Conservation (phyloP, 2,329 filamentous ascomycete genomes). For the Colletotrichum tabaci region DNA sequence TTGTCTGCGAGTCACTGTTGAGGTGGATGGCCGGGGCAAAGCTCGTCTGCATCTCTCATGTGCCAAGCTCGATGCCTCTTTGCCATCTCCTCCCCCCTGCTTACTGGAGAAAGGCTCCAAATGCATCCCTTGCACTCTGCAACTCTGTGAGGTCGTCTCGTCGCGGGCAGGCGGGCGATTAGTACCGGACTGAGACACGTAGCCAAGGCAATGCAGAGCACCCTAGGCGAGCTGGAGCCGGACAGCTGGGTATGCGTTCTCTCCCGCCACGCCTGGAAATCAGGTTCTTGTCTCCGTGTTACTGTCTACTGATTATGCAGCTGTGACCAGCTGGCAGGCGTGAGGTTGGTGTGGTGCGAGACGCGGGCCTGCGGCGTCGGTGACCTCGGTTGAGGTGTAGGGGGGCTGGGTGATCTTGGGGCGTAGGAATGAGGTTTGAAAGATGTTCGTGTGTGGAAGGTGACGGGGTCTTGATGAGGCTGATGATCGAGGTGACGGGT, state of each 20-base stretch:
- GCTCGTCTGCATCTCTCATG: conserved; percentile 3
- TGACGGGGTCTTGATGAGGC: background rate
- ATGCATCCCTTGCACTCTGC: background rate
- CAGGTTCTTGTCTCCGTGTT: background rate
- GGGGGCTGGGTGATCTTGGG: too few relatives aligned
- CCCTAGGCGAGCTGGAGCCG: conserved; percentile 5
- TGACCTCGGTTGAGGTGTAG: background rate
- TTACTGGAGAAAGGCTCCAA: background rate
- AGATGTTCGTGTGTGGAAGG: too few relatives aligned
- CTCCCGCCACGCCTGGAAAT: conserved; percentile 16
- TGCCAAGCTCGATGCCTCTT: conserved; percentile 5
- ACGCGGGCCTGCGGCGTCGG: conserved; percentile 9
- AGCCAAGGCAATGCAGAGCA: background rate
- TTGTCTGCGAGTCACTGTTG: background rate
- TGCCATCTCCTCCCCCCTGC: too few relatives aligned
- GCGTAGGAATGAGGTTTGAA: too few relatives aligned
- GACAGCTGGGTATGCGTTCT: conserved; percentile 11
- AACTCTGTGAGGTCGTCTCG: too few relatives aligned
- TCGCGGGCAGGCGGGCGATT: too few relatives aligned
- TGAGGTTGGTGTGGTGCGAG: background rate
- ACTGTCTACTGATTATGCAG: conserved; percentile 1
- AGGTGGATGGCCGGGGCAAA: background rate
- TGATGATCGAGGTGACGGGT: too few relatives aligned
- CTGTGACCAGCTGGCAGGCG: background rate
- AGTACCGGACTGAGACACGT: background rate